A percentile compares a stretch with the other conserved stretches of the same genome.
Conservation (phyloP, 2,329 filamentous ascomycete species). For the Emergomyces orientalis region DNA sequence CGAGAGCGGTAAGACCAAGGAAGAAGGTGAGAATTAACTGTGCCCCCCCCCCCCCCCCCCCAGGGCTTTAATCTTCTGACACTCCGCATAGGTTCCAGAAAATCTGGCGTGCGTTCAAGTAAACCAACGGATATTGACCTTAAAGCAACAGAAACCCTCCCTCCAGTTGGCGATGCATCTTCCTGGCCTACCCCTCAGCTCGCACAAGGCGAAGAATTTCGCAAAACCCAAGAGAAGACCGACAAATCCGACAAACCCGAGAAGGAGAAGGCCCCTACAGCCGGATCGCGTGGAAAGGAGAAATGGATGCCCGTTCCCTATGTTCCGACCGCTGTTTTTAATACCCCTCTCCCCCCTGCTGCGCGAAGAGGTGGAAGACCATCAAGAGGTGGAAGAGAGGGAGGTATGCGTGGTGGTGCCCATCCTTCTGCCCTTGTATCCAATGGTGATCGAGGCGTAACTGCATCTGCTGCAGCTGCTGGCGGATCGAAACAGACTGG, state of each 20-base stretch:
- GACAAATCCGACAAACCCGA: conserved; percentile 41
- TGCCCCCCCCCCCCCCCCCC: neutral
- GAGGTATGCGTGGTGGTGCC: conserved; percentile 37
- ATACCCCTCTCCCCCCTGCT: conserved; percentile 58
- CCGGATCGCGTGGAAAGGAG: conserved; percentile 57
- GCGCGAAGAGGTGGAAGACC: conserved; percentile 47
- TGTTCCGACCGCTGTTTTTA: conserved; percentile 75
- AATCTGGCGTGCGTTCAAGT: conserved; percentile 14
- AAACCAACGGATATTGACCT: conserved; percentile 14
- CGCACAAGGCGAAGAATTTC: conserved; percentile 65
- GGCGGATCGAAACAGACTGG: conserved; percentile 24
- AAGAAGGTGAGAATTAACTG: conserved; percentile 24
- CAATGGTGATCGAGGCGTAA: conserved; percentile 27
- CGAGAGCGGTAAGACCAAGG: conserved; percentile 34
- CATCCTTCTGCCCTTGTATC: conserved; percentile 26
- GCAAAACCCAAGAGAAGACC: conserved; percentile 58
- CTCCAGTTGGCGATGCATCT: conserved; percentile 64
- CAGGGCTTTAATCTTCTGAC: neutral
- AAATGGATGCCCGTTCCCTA: conserved; percentile 80
- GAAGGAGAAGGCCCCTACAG: conserved; percentile 52
- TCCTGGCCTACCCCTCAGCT: conserved; percentile 88
- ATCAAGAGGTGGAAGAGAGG: conserved; percentile 47
- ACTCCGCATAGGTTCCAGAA: conserved; percentile 16
- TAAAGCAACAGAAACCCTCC: conserved; percentile 33
- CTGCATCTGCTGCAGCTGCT: conserved; percentile 22